These are phyloP conservation scores for Pseudocercospora macadamiae DNA, from an alignment of 2,329 filamentous ascomycete species.

Conservation along the genomic window DNA sequence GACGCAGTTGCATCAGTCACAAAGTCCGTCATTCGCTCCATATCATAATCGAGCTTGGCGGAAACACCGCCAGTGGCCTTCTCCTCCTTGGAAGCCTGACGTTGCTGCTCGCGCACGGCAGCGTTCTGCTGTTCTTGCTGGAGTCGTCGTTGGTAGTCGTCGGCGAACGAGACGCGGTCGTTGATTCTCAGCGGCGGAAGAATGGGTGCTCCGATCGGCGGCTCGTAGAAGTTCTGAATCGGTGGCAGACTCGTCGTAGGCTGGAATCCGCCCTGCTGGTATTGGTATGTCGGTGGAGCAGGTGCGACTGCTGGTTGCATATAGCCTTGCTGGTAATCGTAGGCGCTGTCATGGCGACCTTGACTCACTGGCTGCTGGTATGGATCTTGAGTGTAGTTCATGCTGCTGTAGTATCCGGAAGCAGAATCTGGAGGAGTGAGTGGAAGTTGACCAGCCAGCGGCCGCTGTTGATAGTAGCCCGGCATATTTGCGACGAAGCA, in stretches of 20 bases:
- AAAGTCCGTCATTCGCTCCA: slow-evolving; percentile 94
- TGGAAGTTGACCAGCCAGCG: slow-evolving; percentile 46
- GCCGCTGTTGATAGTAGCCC: slow-evolving; percentile 51
- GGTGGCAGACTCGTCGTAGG: slow-evolving; percentile 37
- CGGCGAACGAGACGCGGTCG: slow-evolving; percentile 42
- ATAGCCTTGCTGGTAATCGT: slow-evolving; percentile 52
- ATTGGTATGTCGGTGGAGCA: slow-evolving; percentile 36
- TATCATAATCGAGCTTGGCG: slow-evolving; percentile 93
- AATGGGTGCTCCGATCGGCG: slow-evolving; percentile 47
- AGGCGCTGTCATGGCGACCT: slow-evolving; percentile 46
- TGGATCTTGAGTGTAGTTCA: slow-evolving; percentile 50
- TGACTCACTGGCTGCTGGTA: slow-evolving; percentile 43
- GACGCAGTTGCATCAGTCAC: slow-evolving; percentile 84
- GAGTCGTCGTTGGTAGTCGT: slow-evolving; percentile 41
- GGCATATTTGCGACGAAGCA: slow-evolving; percentile 50
- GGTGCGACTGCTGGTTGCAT: slow-evolving; percentile 42
- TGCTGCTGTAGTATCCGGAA: slow-evolving; percentile 44
- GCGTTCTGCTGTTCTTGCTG: slow-evolving; percentile 44
- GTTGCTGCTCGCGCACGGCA: slow-evolving; percentile 41
- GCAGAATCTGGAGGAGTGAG: slow-evolving; percentile 55
- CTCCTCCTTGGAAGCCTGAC: slow-evolving; percentile 58
- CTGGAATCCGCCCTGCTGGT: slow-evolving; percentile 35
- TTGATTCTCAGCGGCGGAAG: slow-evolving; percentile 53
- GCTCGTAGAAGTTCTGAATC: slow-evolving; percentile 48
- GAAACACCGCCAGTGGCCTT: slow-evolving; percentile 83